Evolutionary conservation across 1,139 yeast species (phyloP), one percentile per base, ranked within the genome.

Genomic region (Candida neerlandica): DNA sequence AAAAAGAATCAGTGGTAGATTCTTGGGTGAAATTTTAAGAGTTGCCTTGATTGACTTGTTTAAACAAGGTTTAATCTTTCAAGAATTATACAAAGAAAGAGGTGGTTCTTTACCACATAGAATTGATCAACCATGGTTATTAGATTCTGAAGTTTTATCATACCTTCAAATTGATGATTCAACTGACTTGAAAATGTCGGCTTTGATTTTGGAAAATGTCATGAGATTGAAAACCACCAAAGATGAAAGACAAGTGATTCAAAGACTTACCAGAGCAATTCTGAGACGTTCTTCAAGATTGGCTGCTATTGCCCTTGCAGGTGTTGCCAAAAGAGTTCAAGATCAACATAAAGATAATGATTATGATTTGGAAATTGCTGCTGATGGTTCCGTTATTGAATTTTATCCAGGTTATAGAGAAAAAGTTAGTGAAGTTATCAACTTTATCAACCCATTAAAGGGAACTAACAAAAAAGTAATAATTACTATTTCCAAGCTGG

Each of bases 1-100:
- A 70, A 92, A 92, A 68, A 83, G 97, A 62, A 89, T 92, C 46
- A 83, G 92, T 56, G 98, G 98, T 44, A 89, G 92, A 96, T 92
- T 88, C 61, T 73, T 92, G 61, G 98, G 98, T 51, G 98, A 92
- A 69, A 77, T 92, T 49, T 75, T 91, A 55, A 80, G 99, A 61
- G 84, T 85, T 47, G 77, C 84, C 12, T 68, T 92, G 44, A 73
- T 85, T 41, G 96, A 90, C 55, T 73, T 91, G 51, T 82, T 85
- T 63, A 65, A 75, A 10, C 69, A 78, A 54, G 81, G 82, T 2
- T 70, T 81, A 38, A 64, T 90, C 14, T 82, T 90, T 59, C 69
- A 65, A 23, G 86, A 82, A 48, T 69, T 74, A 45, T 84, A 76
- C 60, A 63, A 75, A 35, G 56, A 67, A 7, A 77, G 81, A 62